These are phyloP conservation scores for Sicyos edulis DNA, from an alignment of 306 rosid genomes.

Conservation along the genomic window DNA sequence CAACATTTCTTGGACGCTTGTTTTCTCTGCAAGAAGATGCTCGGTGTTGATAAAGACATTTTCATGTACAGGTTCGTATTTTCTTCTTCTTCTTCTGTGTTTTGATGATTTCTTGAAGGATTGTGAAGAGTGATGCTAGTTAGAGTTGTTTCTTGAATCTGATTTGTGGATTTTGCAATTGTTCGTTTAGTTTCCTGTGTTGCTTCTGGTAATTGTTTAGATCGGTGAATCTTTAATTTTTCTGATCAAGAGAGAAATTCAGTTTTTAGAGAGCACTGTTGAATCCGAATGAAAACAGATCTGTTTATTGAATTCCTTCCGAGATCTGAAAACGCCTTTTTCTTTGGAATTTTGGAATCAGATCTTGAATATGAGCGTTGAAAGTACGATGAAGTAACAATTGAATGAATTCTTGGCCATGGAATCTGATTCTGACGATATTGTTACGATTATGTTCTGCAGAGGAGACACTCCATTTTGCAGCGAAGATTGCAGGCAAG, in stretches of 20 bases:
- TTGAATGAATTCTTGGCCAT: background rate
- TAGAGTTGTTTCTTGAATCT: background rate
- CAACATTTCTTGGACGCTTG: slow-evolving; percentile 79
- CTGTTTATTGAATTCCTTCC: background rate
- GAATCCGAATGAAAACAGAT: background rate
- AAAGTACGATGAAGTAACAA: background rate
- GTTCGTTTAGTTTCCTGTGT: background rate
- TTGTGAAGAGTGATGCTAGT: background rate
- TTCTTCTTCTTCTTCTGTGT: background rate
- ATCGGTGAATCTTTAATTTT: background rate
- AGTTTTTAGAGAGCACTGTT: too few species aligned
- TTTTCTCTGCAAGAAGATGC: slow-evolving; percentile 65
- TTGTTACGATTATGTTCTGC: slow-evolving; percentile 23
- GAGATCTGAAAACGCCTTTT: background rate
- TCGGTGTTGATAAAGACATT: slow-evolving; percentile 59
- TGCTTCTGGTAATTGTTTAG: background rate
- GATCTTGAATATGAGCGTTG: background rate
- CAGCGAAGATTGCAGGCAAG: slow-evolving; percentile 73
- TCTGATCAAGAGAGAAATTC: background rate
- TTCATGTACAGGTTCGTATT: slow-evolving; percentile 93
- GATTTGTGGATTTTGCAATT: background rate
- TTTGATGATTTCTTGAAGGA: background rate
- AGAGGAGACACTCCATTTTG: slow-evolving; percentile 93
- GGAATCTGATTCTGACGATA: background rate
- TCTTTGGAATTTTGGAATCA: background rate